Evolutionary conservation across 164 flowering plant genomes (phyloP).

Genomic region (Magnolia kwangsiensis): DNA sequence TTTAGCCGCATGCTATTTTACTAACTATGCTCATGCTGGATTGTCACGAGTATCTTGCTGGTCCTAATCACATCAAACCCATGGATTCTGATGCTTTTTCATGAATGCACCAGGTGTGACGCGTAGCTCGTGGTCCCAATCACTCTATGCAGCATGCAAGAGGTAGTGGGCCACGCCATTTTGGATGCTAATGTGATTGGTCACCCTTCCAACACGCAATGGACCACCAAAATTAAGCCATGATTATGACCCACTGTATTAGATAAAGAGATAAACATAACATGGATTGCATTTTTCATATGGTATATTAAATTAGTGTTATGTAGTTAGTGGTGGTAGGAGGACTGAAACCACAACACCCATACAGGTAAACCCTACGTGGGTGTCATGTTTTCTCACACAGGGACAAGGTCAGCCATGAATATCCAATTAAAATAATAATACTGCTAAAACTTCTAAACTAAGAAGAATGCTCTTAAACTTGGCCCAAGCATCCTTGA

Average conservation of each 20-base stretch:
- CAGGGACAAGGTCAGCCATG: neutral
- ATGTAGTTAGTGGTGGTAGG: neutral
- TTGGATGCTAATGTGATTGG: too few relatives aligned
- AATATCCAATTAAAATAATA: neutral
- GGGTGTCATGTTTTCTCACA: slow-evolving; percentile 5
- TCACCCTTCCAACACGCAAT: neutral
- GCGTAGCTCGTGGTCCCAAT: too few relatives aligned
- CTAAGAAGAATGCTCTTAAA: neutral
- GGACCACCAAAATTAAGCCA: neutral
- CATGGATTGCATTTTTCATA: neutral
- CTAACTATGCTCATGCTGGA: too few relatives aligned
- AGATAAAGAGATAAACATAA: neutral
- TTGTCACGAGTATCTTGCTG: too few relatives aligned
- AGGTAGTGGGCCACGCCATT: too few relatives aligned
- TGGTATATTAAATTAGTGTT: neutral
- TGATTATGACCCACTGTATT: neutral
- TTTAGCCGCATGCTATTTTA: too few relatives aligned
- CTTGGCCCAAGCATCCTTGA: too few relatives aligned
- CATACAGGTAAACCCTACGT: neutral
- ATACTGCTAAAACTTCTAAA: neutral
- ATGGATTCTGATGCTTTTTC: too few relatives aligned
- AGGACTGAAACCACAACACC: neutral
- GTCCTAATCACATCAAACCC: too few relatives aligned
- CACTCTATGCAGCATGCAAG: too few relatives aligned
- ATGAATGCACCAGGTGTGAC: too few relatives aligned